Evolutionary conservation across 2,329 filamentous ascomycete genomes (phyloP).

Genomic region (Diaporthe aspalathi): DNA sequence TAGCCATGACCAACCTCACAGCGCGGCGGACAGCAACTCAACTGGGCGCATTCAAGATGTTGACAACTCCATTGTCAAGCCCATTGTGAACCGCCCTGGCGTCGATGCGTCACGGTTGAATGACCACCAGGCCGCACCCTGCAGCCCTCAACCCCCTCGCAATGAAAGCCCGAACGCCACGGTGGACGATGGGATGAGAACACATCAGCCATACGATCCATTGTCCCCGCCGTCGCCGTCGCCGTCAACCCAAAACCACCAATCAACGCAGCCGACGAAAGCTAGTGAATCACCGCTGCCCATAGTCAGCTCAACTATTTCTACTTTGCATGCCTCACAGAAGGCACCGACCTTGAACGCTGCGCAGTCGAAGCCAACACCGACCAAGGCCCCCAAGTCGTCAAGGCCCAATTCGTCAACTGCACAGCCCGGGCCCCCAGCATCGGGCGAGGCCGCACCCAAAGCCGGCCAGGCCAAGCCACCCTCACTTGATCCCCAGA

Average conservation of each 20-base stretch:
- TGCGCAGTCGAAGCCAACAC: constrained; percentile 2
- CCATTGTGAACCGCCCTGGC: not conserved
- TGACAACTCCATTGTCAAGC: not conserved
- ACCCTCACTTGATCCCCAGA: constrained; percentile 13
- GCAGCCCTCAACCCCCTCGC: not conserved
- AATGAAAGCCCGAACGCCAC: constrained; percentile 6
- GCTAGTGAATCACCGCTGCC: not conserved
- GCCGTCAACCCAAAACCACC: not conserved
- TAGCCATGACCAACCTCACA: not conserved
- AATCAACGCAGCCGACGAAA: constrained; percentile 8
- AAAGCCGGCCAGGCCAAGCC: constrained; percentile 26
- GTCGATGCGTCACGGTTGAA: not conserved
- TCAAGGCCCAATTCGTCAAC: constrained; percentile 11
- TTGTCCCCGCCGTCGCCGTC: constrained; percentile 34
- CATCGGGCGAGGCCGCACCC: constrained; percentile 11
- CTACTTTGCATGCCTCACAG: not conserved
- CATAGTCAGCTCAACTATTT: not conserved
- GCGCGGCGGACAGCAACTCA: not conserved
- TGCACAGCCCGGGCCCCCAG: constrained; percentile 10
- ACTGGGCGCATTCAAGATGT: not conserved
- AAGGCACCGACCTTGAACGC: not conserved
- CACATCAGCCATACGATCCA: constrained; percentile 37
- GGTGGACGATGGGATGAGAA: constrained; percentile 10
- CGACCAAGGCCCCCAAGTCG: not conserved
- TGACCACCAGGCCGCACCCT: not conserved